Base-by-base conservation (phyloP, 208 protist species). In the Wallacemonas sp. region DNA sequence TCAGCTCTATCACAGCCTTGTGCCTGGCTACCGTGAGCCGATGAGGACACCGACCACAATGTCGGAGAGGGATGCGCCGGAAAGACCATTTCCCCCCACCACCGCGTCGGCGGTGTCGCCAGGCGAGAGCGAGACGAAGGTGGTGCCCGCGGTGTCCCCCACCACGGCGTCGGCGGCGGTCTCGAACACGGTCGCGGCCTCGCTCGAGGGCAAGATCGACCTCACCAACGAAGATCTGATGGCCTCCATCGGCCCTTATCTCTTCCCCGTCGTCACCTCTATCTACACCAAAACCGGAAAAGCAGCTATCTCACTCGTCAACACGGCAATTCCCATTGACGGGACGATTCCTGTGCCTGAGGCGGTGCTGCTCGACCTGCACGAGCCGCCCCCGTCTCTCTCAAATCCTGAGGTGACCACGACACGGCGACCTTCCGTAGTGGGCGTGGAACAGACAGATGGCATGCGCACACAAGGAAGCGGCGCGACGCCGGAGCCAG, bases 171-270 rank as follows among this genome's bases (percentile, higher is more conserved):
- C 19, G 4, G 34, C 49, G 39, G 44, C 36, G 1, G n/a, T 46
- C 34, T 34, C 65, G 11, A 62, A 27, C 28, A 3, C 4, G 15
- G 9, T 58, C 14, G 31, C 22, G 17, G 51, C 51, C 0, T 41
- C 51, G 12, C 30, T 58, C 11, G 30, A 58, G 31, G 51, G 51
- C 17, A 15, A 58, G 51, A 21, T 58, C 12, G 51, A 58, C 17
- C 30, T 58, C 28, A 58, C 51, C n/a, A 58, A 58, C 21, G 51
- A 33, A 15, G 17, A 58, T 26, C 51, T 78, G 53, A 82, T 82
- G 69, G 76, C 76, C 0, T 82, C 76, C 17, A 68, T 82, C 17
- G 70, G 70, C 15, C 66, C 65, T 1, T 75, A 71, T 36, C 63
- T 82, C 15, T 46, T 63, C 14, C 67, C 72, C 0, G 62, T 82